These are phyloP conservation scores for Malassezia arunalokei DNA, from an alignment of 1,284 basidiomycete genomes.

Conservation along the genomic window DNA sequence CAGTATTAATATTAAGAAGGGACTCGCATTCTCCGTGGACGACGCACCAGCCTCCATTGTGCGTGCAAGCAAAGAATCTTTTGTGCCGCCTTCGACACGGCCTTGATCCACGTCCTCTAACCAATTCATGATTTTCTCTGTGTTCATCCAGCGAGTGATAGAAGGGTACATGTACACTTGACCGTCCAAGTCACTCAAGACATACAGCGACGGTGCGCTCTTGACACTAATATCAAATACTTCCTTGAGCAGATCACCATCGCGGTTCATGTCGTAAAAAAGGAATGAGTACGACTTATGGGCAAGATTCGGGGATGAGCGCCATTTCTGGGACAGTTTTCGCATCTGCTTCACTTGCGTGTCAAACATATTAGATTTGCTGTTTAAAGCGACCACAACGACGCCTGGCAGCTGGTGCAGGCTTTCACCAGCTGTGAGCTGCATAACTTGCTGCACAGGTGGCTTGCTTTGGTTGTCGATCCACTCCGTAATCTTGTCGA, in stretches of 20 bases:
- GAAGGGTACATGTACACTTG: neutral
- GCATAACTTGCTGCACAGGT: conserved; percentile 27
- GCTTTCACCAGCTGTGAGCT: conserved; percentile 20
- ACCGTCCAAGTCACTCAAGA: neutral
- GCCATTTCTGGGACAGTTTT: conserved; percentile 22
- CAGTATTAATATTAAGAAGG: conserved; percentile 2
- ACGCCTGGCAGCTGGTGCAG: conserved; percentile 26
- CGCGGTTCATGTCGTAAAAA: conserved; percentile 41
- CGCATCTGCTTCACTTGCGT: conserved; percentile 23
- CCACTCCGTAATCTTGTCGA: conserved; percentile 20
- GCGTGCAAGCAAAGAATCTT: neutral
- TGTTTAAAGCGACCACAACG: conserved; percentile 32
- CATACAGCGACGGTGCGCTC: neutral
- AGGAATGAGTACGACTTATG: conserved; percentile 22
- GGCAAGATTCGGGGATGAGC: neutral
- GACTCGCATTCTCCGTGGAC: neutral
- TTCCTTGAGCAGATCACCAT: conserved; percentile 20
- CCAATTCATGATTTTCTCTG: neutral
- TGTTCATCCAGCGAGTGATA: neutral
- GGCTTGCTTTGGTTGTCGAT: conserved; percentile 26
- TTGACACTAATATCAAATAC: neutral
- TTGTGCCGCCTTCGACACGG: neutral
- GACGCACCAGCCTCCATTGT: neutral
- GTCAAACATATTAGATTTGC: conserved; percentile 20
- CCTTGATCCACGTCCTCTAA: neutral